Evolutionary conservation across 768 basidiomycete genomes (phyloP), one percentile per base, ranked within the genome.

Genomic region (Panaeolus papilionaceus): DNA sequence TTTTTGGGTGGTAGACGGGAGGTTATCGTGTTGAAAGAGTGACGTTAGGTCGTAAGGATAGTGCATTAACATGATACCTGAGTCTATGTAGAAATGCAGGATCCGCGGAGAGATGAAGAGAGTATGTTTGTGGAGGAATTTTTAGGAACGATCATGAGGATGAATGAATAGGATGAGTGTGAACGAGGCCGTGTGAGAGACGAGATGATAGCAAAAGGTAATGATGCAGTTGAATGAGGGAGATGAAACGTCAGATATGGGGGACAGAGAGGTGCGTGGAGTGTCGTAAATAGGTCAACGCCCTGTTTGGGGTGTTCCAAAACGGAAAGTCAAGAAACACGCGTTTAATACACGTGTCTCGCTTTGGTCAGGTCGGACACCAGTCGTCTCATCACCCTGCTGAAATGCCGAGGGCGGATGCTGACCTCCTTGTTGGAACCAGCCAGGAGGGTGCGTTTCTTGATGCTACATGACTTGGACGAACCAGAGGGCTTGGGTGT

Each of bases 361-460:
- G 54, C 54, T 58, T 58, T 58, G 26, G 54, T 58, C 11, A 58
- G 28, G 54, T 71, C 71, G 20, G 77, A 70, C 5, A 72, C 73
- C 4, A 79, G 66, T 4, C 73, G 68, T 38, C 80, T 72, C 79
- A 81, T 79, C 64, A 80, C 72, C 10, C 80, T 75, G 70, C 77
- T 79, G 70, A 79, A 38, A 47, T 77, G 76, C 12, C 74, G 70
- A 9, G 79, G 77, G 62, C 74, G 73, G 49, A 71, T 67, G 58
- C 72, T 40, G 45, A 67, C 40, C 23, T 58, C 42, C 18, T 68
- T 67, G 51, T 61, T 61, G 20, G 65, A 42, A 37, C 40, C 40
- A 42, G 67, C 51, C n/a, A 66, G 33, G 2, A 63, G 18, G 38
- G 72, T 61, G 38, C 66, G 66, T 63, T 72, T 72, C 71, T 74